Evolutionary conservation across 139 green algal species (phyloP), one percentile per base, ranked within the genome.

Genomic region (Edaphochlamys debaryana): DNA sequence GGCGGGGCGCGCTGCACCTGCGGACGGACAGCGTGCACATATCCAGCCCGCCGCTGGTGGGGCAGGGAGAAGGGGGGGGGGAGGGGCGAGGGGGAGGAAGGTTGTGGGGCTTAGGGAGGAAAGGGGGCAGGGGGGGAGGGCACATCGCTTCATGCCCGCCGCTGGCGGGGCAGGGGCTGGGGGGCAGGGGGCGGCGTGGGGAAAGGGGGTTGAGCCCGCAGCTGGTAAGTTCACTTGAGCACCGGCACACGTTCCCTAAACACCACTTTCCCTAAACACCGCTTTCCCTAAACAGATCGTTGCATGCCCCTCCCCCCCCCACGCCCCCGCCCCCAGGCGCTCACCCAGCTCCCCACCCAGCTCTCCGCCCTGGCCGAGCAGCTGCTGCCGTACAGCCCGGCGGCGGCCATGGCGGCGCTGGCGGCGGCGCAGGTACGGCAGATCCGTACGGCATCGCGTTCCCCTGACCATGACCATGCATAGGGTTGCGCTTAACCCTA

Each of bases 11-110:
- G 0, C 50, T 92, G 19, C 81, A 81, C 34, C 75, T 94, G 34
- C 63, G 84, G 0, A 82, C 86, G 1, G 93, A 96, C 85, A 91
- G 86, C 63, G 67, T 92, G 30, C 93, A 94, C 88, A 87, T 87
- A 82, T 93, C 82, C 86, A 62, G 73, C 0, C 84, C 93, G 69
- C 88, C 85, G 0, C 30, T 30, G 75, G 75, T 81, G 41, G 38
- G 74, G 25, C 30, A 6, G 45, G 29, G 13, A 27, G 67, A 2
- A 40, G 38, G 17, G 67, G 38, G 67, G 23, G 30, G 38, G 54
- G 54, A 30, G 20, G 22, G 54, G 4, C 11, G 22, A 63, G 54
- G 54, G 13, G 13, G 45, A 13, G 45, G 45, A 54, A 54, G 45
- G 11, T 9, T 54, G 45, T 54, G 45, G 9, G 45, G 11, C 9